Percentiles rank a stretch among this genome's conserved stretches.
Evolutionary conservation across 192 early-diverging fungal species (phyloP).

Genomic region (Geranomyces michiganensis): DNA sequence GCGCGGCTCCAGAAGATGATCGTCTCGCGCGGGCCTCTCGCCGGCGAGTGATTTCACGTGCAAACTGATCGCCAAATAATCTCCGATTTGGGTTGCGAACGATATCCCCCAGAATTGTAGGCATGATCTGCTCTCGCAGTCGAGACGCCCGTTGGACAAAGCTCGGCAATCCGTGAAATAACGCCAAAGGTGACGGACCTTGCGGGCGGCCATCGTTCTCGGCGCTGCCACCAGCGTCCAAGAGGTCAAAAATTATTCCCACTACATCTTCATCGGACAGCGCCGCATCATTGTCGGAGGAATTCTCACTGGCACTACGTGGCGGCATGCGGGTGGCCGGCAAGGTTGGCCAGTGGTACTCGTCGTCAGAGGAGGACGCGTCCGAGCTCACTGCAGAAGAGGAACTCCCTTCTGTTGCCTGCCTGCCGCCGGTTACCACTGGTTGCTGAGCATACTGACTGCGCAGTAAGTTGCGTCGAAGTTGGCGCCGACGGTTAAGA

Average conservation of each 20-base stretch:
- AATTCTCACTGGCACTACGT: neutral
- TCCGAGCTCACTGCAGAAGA: neutral
- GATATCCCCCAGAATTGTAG: neutral
- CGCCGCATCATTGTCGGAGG: neutral
- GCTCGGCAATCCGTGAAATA: too few species aligned
- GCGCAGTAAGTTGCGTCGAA: neutral
- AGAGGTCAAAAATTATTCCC: neutral
- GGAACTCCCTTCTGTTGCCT: neutral
- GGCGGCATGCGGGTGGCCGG: too few species aligned
- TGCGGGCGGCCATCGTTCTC: neutral
- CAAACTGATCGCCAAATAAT: neutral
- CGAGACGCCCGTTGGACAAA: too few species aligned
- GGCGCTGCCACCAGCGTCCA: neutral
- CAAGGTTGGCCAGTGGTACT: neutral
- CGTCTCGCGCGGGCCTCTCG: neutral
- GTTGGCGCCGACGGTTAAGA: neutral
- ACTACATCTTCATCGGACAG: neutral
- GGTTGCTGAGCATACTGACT: neutral
- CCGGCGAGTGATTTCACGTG: neutral
- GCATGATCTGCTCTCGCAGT: constrained; percentile 1
- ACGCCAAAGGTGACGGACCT: neutral
- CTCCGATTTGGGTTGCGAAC: neutral
- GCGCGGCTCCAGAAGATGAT: neutral
- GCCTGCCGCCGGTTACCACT: neutral
- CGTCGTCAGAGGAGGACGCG: neutral